Evolutionary conservation across 345 rosid genomes (phyloP).

Genomic region (Cardamine occulta): DNA sequence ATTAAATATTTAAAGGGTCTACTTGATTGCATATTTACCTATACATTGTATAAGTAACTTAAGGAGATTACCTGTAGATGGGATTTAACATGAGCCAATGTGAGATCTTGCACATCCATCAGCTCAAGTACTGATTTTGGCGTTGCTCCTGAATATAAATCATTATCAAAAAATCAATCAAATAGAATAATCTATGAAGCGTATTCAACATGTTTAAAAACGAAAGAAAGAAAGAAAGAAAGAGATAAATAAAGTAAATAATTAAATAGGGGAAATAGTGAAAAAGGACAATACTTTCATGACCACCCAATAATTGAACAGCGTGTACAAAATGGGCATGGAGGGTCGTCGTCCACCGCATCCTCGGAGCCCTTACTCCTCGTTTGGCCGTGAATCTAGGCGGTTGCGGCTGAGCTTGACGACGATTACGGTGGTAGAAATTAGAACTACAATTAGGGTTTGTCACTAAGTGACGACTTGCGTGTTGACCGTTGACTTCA

Average conservation of each 20-base stretch:
- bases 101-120: conserved; percentile 99
- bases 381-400: conserved; percentile 57
- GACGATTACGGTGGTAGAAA: conserved; percentile 30
- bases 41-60: background rate
- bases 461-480: conserved; percentile 15
- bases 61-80: conserved; percentile 74
- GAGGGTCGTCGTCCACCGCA: conserved; percentile 97
- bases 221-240: no score
- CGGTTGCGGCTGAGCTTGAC: conserved; percentile 49
- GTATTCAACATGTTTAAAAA: conserved; percentile 2
- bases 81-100: conserved; percentile 97
- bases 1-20: background rate
- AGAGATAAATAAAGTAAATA: background rate
- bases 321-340: conserved; percentile 99
- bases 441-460: conserved; percentile 44
- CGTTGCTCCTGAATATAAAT: conserved; percentile 70
- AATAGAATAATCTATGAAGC: background rate
- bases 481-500: conserved; percentile 38
- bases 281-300: conserved; percentile 71
- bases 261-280: conserved; percentile 11
- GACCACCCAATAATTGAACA: conserved; percentile 98
- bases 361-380: conserved; percentile 82
- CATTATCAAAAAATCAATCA: conserved; percentile 27
- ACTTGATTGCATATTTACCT: background rate
- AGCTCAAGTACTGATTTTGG: conserved; percentile 98